Evolutionary conservation across 176 grass and related monocot genomes (phyloP), one percentile per base, ranked within the genome.

Genomic region (Ensete ventricosum): DNA sequence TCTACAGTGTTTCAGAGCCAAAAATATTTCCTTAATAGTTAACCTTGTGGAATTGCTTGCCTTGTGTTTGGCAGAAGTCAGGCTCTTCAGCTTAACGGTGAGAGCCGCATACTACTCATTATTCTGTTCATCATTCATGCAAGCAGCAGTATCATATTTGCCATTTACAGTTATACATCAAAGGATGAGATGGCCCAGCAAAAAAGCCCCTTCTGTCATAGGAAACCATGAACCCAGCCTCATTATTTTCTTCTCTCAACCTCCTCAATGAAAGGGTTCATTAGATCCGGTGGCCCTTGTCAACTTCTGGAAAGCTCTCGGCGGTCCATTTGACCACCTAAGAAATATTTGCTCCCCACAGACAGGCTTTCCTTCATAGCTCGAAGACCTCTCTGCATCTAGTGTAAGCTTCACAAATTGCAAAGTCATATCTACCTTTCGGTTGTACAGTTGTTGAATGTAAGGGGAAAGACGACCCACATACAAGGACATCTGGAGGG

Each of bases 391-490:
- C 76, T 80, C 73, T 59, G 88, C 82, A 80, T 87, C 76, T 69
- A 26, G 54, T 65, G 54, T 79, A 80, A 43, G 67, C 69, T 80
- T 80, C 82, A 87, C 74, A 90, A 1, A 87, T 76, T 53, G 74
- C 88, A 87, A 90, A 90, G 64, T 82, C 82, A 60, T 90, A 87
- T 74, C 84, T 76, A 74, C 82, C 76, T 80, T 87, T 87, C 55
- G 87, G 29, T 16, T 74, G 78, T 59, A 87, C 66, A 9, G 55
- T 71, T 76, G n/a, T 26, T 55, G 50, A 74, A 82, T 76, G 64
- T 77, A 66, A 73, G 73, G 73, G 19, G 82, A 82, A 77, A 90
- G 82, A 14, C 27, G 76, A 6, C 88, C 84, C 78, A 87, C 76
- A 77, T 84, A 80, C 76, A 90, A 77, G 79, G 88, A 90, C 88